These are phyloP conservation scores for Calonectria pseudoturangicola DNA, from an alignment of 2,329 filamentous ascomycete species.

Conservation along the genomic window DNA sequence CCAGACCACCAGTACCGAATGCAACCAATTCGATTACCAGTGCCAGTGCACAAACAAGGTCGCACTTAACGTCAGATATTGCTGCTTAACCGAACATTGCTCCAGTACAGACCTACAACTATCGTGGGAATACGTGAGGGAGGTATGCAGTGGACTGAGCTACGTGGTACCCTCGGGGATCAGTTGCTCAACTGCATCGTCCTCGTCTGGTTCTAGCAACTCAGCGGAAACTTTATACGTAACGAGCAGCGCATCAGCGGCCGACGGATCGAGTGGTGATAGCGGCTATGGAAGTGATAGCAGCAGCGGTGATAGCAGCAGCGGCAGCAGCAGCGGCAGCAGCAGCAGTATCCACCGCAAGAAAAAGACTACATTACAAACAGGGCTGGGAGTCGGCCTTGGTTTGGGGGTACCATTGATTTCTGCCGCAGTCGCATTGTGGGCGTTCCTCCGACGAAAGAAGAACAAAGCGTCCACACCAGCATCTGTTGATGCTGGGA, in stretches of 20 bases:
- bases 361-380: background rate
- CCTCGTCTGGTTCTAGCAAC: background rate
- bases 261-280: slow-evolving; percentile 2
- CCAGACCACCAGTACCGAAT: background rate
- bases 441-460: slow-evolving; percentile 9
- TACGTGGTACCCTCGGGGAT: slow-evolving; percentile 4
- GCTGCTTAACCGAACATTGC: slow-evolving; percentile 13
- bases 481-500: background rate
- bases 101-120: background rate
- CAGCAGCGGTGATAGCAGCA: background rate
- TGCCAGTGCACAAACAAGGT: slow-evolving; percentile 13
- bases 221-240: background rate
- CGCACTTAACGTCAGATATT: background rate
- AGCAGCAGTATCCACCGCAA: background rate
- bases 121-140: slow-evolving; percentile 1
- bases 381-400: slow-evolving; percentile 3
- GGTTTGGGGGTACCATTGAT: background rate
- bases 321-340: background rate
- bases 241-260: slow-evolving; percentile 1
- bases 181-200: background rate
- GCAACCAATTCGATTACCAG: slow-evolving; percentile 8
- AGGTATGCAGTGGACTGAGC: background rate
- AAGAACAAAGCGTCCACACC: background rate
- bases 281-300: background rate
- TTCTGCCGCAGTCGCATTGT: background rate